Evolutionary conservation across 495 filamentous ascomycete genomes (phyloP).

Genomic region (Parathielavia appendiculata): DNA sequence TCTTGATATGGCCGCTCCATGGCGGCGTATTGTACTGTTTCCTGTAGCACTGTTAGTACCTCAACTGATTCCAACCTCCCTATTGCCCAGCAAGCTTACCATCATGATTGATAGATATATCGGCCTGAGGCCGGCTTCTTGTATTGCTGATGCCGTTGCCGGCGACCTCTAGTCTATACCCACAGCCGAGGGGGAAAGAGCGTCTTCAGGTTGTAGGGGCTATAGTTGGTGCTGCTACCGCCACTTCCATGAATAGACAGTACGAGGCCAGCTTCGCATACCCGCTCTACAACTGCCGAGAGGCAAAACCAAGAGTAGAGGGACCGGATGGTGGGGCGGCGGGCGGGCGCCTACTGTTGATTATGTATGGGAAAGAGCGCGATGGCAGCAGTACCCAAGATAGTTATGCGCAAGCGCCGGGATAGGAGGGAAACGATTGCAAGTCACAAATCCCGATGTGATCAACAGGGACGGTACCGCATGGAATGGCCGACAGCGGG

Average conservation of each 20-base stretch:
- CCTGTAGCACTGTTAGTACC: constrained; percentile 23
- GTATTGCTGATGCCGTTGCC: constrained; percentile 34
- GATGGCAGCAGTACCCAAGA: constrained; percentile 12
- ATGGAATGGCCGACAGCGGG: background rate
- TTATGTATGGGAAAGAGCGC: constrained; percentile 38
- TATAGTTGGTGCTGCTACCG: background rate
- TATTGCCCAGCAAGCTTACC: constrained; percentile 17
- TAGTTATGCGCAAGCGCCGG: constrained; percentile 26
- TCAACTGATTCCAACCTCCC: no score
- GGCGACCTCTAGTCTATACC: constrained; percentile 27
- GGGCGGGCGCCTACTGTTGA: constrained; percentile 37
- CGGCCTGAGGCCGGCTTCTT: background rate
- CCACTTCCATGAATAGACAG: constrained; percentile 9
- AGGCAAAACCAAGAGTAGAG: constrained; percentile 36
- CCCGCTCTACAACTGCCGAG: constrained; percentile 19
- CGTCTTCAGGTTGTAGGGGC: background rate
- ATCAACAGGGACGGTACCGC: constrained; percentile 1
- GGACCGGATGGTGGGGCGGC: constrained; percentile 30
- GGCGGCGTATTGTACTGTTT: constrained; percentile 22
- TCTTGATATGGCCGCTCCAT: constrained; percentile 28
- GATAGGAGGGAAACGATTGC: constrained; percentile 21
- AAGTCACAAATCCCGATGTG: constrained; percentile 20
- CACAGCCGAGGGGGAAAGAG: background rate
- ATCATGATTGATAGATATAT: constrained; percentile 19
- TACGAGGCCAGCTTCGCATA: constrained; percentile 18